Conservation (phyloP, 2,329 filamentous ascomycete genomes). For the Colletotrichum sp. region DNA sequence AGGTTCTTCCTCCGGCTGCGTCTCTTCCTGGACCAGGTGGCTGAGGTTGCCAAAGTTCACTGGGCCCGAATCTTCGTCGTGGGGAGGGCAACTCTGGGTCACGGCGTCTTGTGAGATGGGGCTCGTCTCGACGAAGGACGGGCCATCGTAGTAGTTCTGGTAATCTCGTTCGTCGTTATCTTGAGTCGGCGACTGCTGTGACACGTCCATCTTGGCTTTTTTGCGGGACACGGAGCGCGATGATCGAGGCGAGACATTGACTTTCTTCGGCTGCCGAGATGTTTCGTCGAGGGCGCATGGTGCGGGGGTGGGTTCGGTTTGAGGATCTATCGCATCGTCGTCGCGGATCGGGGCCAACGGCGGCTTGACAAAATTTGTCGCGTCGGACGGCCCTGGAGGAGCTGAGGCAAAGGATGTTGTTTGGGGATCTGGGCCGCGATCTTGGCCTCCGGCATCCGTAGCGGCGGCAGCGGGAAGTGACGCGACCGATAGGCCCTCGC, state of each 20-base stretch:
- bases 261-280: not conserved
- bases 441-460: not conserved
- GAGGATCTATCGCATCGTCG: not conserved
- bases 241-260: conserved; percentile 18
- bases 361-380: not conserved
- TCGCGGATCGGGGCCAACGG: not conserved
- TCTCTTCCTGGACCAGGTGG: conserved; percentile 39
- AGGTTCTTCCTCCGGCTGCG: conserved; percentile 45
- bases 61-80: conserved; percentile 55
- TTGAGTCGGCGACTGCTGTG: conserved; percentile 60
- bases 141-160: conserved; percentile 33
- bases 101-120: conserved; percentile 23
- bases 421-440: not conserved
- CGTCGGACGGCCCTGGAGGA: not conserved
- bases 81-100: conserved; percentile 37
- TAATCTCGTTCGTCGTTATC: conserved; percentile 63
- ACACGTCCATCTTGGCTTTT: conserved; percentile 46
- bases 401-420: not conserved
- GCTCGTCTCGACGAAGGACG: conserved; percentile 16
- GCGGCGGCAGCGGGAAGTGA: not conserved
- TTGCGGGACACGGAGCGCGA: not conserved
- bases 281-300: not conserved
- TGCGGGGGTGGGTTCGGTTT: not conserved
- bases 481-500: not conserved
- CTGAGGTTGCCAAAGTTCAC: conserved; percentile 49